These are phyloP conservation scores for Cubamyces sp. DNA, from an alignment of 768 basidiomycete genomes.

Conservation along the genomic window DNA sequence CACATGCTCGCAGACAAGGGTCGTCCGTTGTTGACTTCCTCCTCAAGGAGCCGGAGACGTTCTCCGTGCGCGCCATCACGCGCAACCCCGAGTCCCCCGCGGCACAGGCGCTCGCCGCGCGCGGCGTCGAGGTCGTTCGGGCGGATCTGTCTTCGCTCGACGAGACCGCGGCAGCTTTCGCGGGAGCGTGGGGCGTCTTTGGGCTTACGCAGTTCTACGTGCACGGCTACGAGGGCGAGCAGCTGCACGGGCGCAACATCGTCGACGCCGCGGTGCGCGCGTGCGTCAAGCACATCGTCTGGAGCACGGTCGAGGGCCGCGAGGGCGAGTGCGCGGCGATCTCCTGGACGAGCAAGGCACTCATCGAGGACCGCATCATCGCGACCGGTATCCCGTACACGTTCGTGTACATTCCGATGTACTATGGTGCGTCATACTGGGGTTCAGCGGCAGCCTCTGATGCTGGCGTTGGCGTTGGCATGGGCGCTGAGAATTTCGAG, in stretches of 20 bases:
- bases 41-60: slow-evolving; percentile 13
- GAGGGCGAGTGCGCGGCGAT: slow-evolving; percentile 19
- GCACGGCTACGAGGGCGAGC: slow-evolving; percentile 18
- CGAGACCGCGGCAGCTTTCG: slow-evolving; percentile 14
- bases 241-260: slow-evolving; percentile 15
- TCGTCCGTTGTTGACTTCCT: slow-evolving; percentile 18
- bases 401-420: slow-evolving; percentile 18
- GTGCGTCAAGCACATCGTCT: slow-evolving; percentile 16
- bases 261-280: slow-evolving; percentile 14
- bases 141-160: slow-evolving; percentile 15
- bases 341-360: slow-evolving; percentile 16
- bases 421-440: slow-evolving; percentile 5
- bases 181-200: slow-evolving; percentile 16
- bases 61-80: slow-evolving; percentile 19
- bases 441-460: not conserved
- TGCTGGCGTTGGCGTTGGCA: not conserved
- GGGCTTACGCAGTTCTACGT: slow-evolving; percentile 19
- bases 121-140: slow-evolving; percentile 18
- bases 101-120: slow-evolving; percentile 12
- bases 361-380: slow-evolving; percentile 16
- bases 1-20: slow-evolving; percentile 3
- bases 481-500: not conserved
- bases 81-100: slow-evolving; percentile 13
- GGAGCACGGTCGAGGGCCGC: slow-evolving; percentile 17
- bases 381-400: slow-evolving; percentile 18